phyloP scores from a whole-genome alignment of 78 protist genomes.

The Dictyostelium citrinum region DNA sequence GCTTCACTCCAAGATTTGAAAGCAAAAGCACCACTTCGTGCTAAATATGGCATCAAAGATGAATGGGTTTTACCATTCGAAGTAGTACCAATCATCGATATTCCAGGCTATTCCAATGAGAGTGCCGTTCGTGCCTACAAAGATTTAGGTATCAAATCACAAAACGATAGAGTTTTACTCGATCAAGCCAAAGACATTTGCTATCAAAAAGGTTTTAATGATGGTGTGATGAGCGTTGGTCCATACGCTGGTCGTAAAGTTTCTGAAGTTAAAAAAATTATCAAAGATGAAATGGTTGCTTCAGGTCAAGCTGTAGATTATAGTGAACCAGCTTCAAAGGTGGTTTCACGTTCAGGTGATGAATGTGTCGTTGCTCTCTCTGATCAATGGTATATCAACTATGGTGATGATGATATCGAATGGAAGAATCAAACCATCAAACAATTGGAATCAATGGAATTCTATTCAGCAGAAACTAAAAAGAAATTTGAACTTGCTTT shows the following conservation, averaged over 20 bases:
- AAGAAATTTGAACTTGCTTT: conserved; percentile 68
- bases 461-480: conserved; percentile 59
- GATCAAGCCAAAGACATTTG: conserved; percentile 93
- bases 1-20: conserved; percentile 94
- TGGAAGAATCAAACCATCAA: conserved; percentile 87
- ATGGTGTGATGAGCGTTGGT: conserved; percentile 94
- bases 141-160: conserved; percentile 89
- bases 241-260: conserved; percentile 85
- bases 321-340: conserved; percentile 96
- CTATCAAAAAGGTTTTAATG: conserved; percentile 92
- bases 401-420: conserved; percentile 93
- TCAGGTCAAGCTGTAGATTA: conserved; percentile 88
- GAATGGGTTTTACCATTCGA: conserved; percentile 93
- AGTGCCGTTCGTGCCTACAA: conserved; percentile 92
- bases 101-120: conserved; percentile 82
- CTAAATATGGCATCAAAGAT: conserved; percentile 87
- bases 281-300: conserved; percentile 77
- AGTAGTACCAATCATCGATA: conserved; percentile 91
- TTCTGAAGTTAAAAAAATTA: conserved; percentile 91
- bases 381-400: conserved; percentile 99
- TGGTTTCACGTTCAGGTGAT: conserved; percentile 98
- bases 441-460: conserved; percentile 63
- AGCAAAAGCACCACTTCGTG: conserved; percentile 88
- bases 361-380: conserved; percentile 98
- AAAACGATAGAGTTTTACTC: conserved; percentile 89